Conservation (phyloP, 176 grass and related monocot genomes). For the Carex scoparia region DNA sequence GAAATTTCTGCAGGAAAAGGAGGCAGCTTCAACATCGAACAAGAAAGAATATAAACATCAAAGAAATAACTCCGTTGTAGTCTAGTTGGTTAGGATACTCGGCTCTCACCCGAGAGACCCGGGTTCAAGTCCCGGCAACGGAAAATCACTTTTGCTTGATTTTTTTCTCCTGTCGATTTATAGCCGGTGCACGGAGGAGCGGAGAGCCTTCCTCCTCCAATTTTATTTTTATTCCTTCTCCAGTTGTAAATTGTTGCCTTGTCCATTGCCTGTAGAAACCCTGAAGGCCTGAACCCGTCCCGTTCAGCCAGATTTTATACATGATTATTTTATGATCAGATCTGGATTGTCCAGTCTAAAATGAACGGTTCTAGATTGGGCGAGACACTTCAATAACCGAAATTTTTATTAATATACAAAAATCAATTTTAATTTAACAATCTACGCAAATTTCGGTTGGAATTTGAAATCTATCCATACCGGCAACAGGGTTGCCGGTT, state of each 20-base stretch:
- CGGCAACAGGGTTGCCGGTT: no score
- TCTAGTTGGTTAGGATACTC: constrained; percentile 86
- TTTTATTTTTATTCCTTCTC: neutral
- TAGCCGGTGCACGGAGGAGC: no score
- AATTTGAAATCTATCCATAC: no score
- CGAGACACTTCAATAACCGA: no score
- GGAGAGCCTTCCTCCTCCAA: neutral
- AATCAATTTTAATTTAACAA: no score
- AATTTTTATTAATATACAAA: no score
- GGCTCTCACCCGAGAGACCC: constrained; percentile 77
- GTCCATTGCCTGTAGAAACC: neutral
- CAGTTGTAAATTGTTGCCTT: neutral
- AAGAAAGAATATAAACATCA: no score
- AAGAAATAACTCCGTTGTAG: constrained; percentile 39
- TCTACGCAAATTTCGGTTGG: no score
- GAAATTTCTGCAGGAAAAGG: neutral
- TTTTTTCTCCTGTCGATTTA: neutral
- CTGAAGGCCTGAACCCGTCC: neutral
- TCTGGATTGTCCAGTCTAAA: neutral
- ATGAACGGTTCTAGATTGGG: neutral
- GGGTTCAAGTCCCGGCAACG: constrained; percentile 72
- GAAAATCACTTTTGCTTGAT: constrained; percentile 11
- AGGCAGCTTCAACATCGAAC: neutral
- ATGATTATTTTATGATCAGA: neutral
- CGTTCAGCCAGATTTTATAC: neutral